phyloP scores from a whole-genome alignment of 805 yeast species.

The Wickerhamiella vanderwaltii region DNA sequence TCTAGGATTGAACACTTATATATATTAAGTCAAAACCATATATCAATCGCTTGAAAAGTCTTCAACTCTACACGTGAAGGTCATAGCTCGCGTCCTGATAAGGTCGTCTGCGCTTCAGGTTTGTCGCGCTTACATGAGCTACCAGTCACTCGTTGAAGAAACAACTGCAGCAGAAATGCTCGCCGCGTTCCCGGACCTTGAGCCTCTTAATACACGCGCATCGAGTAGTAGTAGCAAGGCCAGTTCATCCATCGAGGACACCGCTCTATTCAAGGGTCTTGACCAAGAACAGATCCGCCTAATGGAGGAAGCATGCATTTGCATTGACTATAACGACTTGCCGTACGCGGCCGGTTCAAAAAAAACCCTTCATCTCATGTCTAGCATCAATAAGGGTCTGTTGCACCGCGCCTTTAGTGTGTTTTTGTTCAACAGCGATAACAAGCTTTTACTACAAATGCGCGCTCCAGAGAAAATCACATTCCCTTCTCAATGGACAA shows the following conservation, averaged over 20 bases:
- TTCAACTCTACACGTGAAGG: too few species aligned
- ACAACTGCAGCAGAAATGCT: constrained; percentile 21
- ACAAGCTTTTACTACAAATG: constrained; percentile 76
- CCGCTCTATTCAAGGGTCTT: constrained; percentile 63
- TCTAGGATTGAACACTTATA: too few species aligned
- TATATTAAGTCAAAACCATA: too few species aligned
- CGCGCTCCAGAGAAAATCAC: constrained; percentile 95
- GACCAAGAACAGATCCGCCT: constrained; percentile 87
- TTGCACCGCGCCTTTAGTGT: constrained; percentile 94
- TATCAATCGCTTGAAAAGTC: too few species aligned
- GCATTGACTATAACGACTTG: constrained; percentile 71
- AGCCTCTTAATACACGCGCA: constrained; percentile 20
- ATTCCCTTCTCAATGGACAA: constrained; percentile 95
- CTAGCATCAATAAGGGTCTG: constrained; percentile 71
- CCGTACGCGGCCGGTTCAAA: constrained; percentile 93
- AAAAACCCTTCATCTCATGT: constrained; percentile 72
- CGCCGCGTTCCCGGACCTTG: constrained; percentile 23
- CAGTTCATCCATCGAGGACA: constrained; percentile 17
- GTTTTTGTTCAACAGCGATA: constrained; percentile 72
- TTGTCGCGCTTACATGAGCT: constrained; percentile 10
- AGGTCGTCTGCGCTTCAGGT: too few species aligned
- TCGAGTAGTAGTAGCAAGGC: constrained; percentile 17
- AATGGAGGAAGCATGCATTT: constrained; percentile 96
- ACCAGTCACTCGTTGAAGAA: constrained; percentile 15
- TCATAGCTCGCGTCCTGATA: too few species aligned